Evolutionary conservation across 768 basidiomycete genomes (phyloP), one percentile per base, ranked within the genome.

Genomic region (Termitomyces sp.): DNA sequence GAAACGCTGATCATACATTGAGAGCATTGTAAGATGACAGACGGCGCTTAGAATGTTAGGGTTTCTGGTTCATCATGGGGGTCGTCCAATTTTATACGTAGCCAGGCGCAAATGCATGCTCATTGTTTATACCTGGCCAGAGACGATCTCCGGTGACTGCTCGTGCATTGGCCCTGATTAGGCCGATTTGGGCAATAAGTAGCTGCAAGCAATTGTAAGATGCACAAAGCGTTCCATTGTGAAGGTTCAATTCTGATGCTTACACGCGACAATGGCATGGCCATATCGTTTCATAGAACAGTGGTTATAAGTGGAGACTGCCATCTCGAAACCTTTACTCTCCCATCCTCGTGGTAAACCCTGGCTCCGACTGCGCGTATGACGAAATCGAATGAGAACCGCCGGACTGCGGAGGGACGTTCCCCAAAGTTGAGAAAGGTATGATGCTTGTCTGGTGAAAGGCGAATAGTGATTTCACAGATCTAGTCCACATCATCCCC

Each of bases 1-100:
- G 47, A 59, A 73, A 46, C 72, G 60, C 54, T 72, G 70, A 52
- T 68, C 55, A 53, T 68, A 66, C 66, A 73, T 65, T 19, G 49
- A 49, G 41, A 46, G 41, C 42, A 55, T 55, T 38, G 54, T 55
- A 41, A 43, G 47, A 54, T n/a, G 33, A 44, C 40, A 45, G 50
- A 49, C 38, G 49, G 51, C 43, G 46, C 9, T 35, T 17, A 37
- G 37, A 33, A 50, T 50, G 35, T 21, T 12, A 35, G 42, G 50
- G 45, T 46, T 50, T 35, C 12, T 52, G 43, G 35, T 53, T 57
- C 41, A 53, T 58, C 54, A 15, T 33, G 5, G 12, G 14, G 17
- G 30, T 17, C 49, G 15, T 46, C 35, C 41, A 31, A 38, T 14
- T 41, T 9, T 28, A 38, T 47, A 37, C 31, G 48, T 62, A 59